Conservation (phyloP, 768 basidiomycete species). For the Terana coerulea region DNA sequence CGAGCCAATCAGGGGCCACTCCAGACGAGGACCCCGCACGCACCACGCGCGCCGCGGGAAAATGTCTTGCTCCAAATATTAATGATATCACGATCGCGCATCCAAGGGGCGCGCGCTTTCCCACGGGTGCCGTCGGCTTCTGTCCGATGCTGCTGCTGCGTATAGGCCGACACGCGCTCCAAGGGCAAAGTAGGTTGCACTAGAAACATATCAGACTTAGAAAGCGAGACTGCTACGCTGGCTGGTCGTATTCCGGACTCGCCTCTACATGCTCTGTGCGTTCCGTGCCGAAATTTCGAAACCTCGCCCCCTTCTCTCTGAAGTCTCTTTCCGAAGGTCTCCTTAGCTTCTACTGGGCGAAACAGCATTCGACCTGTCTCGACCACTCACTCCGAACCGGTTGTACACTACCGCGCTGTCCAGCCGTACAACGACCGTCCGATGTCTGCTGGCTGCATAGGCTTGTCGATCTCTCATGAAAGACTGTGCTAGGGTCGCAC, state of each 20-base stretch:
- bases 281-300: too few relatives aligned
- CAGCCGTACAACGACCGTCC: constrained; percentile 4
- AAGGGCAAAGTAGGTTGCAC: too few relatives aligned
- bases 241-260: too few relatives aligned
- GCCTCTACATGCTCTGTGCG: too few relatives aligned
- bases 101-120: not conserved
- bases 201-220: too few relatives aligned
- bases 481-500: not conserved
- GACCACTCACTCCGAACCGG: not conserved
- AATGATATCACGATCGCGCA: not conserved
- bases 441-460: not conserved
- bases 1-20: not conserved
- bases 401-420: not conserved
- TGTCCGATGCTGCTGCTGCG: too few relatives aligned
- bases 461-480: constrained; percentile 4
- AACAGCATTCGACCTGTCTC: too few relatives aligned
- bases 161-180: too few relatives aligned
- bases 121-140: not conserved
- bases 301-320: too few relatives aligned
- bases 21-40: constrained; percentile 2
- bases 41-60: not conserved
- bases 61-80: constrained; percentile 4
- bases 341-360: too few relatives aligned
- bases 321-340: too few relatives aligned
- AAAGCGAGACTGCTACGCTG: too few relatives aligned